Evolutionary conservation across 805 yeast species (phyloP).

Genomic region (Starmera dryadoides): DNA sequence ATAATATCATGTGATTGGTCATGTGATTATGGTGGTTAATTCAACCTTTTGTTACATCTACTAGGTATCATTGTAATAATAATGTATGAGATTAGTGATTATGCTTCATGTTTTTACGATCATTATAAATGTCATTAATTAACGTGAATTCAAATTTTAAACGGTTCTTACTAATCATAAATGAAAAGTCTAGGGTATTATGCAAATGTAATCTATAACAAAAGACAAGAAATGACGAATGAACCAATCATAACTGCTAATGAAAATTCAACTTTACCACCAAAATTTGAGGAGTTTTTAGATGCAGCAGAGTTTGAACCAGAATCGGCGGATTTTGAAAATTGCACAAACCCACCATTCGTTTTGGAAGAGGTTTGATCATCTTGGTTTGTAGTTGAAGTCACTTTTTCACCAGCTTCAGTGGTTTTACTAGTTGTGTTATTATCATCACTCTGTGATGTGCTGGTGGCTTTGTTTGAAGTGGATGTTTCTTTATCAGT

Average conservation of each 20-base stretch:
- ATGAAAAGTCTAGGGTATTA: background rate
- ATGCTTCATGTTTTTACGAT: no score
- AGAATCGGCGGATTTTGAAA: background rate
- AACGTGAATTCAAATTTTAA: no score
- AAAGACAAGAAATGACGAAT: no score
- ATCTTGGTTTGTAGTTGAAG: background rate
- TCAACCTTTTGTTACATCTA: no score
- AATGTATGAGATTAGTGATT: no score
- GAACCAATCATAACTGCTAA: background rate
- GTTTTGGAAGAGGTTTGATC: background rate
- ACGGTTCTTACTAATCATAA: no score
- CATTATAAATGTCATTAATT: no score
- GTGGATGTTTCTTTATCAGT: no score
- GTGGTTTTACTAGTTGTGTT: background rate
- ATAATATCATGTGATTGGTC: background rate
- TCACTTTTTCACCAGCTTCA: background rate
- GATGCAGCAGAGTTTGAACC: background rate
- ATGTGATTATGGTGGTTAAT: background rate
- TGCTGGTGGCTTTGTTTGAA: constrained; percentile 1
- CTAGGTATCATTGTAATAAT: no score
- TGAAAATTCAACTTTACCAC: background rate
- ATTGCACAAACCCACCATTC: constrained; percentile 3
- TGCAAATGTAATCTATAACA: no score
- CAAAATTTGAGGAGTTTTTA: background rate
- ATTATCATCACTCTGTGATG: background rate